Percentiles rank a stretch among this genome's conserved stretches.
Evolutionary conservation across 208 protist genomes (phyloP).

Genomic region (Leishmania major): DNA sequence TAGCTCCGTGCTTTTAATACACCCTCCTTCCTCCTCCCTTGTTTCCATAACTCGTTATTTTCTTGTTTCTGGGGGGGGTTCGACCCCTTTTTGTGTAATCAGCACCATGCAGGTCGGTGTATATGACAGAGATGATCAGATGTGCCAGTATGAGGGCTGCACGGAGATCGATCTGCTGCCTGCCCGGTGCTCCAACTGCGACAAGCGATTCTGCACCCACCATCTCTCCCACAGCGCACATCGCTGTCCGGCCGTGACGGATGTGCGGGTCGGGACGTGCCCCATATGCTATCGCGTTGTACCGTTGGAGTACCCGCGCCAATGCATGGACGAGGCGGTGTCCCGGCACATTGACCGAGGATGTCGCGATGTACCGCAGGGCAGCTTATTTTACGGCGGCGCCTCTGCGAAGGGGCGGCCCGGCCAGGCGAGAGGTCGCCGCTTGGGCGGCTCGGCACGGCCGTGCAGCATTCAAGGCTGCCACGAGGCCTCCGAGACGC

Average conservation of each 20-base stretch:
- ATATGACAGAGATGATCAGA: conserved; percentile 68
- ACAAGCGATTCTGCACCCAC: conserved; percentile 74
- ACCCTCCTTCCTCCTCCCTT: background rate
- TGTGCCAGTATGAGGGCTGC: conserved; percentile 74
- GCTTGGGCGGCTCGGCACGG: conserved; percentile 24
- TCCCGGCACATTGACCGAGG: conserved; percentile 77
- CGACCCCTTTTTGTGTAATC: background rate
- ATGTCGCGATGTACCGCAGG: conserved; percentile 43
- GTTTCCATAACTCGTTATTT: background rate
- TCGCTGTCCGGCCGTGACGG: conserved; percentile 46
- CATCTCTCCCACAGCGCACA: conserved; percentile 72
- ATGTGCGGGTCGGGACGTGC: conserved; percentile 46
- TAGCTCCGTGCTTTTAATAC: background rate
- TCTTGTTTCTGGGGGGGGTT: background rate
- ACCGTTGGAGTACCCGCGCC: conserved; percentile 52
- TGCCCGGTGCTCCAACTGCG: conserved; percentile 69
- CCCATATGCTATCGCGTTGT: conserved; percentile 61
- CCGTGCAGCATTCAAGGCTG: conserved; percentile 59
- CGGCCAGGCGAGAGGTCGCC: conserved; percentile 15
- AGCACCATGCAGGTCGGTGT: conserved; percentile 84
- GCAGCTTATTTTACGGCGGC: conserved; percentile 1
- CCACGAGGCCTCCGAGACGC: conserved; percentile 32
- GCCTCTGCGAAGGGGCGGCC: background rate
- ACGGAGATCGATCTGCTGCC: conserved; percentile 74
- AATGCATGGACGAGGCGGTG: conserved; percentile 69